These are phyloP conservation scores for Linum lewisii DNA, from an alignment of 345 rosid species.

Conservation along the genomic window DNA sequence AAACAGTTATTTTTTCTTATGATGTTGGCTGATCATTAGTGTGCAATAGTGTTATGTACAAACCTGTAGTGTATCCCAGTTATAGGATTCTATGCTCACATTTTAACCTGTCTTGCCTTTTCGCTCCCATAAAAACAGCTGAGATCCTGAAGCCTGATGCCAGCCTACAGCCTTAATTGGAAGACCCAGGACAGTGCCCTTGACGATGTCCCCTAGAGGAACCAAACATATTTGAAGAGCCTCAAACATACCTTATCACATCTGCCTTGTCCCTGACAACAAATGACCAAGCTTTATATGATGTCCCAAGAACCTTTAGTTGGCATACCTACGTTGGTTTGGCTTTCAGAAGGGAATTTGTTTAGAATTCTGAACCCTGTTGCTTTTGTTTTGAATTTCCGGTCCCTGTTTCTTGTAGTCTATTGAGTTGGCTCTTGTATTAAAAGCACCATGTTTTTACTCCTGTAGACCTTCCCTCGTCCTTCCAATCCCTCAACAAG, in stretches of 20 bases:
- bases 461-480: not conserved
- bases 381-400: conserved; percentile 19
- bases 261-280: conserved; percentile 49
- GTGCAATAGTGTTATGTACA: conserved; percentile 31
- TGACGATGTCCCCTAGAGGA: conserved; percentile 62
- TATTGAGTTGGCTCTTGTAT: conserved; percentile 22
- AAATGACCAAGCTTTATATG: conserved; percentile 48
- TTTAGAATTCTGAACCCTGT: conserved; percentile 24
- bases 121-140: conserved; percentile 80
- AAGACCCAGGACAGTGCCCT: conserved; percentile 87
- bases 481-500: not conserved
- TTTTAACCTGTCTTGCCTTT: conserved; percentile 67
- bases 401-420: conserved; percentile 28
- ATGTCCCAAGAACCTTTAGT: conserved; percentile 48
- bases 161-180: conserved; percentile 61
- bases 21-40: conserved; percentile 22
- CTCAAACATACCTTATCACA: conserved; percentile 27
- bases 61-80: conserved; percentile 46
- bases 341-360: conserved; percentile 16
- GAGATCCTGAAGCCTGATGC: conserved; percentile 92
- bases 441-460: conserved; percentile 9
- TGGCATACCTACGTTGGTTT: conserved; percentile 34
- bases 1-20: conserved; percentile 22
- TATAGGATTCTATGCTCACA: conserved; percentile 61
- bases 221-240: conserved; percentile 51